Evolutionary conservation across 306 rosid species (phyloP).

Genomic region (Calophaca sinica): DNA sequence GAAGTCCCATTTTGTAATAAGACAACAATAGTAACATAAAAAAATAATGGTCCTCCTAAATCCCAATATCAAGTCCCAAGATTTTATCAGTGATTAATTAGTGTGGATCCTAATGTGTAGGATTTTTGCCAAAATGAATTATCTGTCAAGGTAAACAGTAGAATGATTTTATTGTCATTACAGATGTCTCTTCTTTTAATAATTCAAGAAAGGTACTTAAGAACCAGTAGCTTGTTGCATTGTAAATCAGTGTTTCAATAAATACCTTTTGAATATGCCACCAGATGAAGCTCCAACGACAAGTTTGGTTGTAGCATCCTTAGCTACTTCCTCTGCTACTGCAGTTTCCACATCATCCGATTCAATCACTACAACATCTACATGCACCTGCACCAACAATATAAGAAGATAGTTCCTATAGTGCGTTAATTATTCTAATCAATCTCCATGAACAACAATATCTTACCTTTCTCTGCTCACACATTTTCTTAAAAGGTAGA

Average conservation of each 20-base stretch:
- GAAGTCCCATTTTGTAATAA: neutral
- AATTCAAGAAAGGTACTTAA: conserved; percentile 3
- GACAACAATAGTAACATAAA: neutral
- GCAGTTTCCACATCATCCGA: conserved; percentile 79
- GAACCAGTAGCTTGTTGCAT: conserved; percentile 20
- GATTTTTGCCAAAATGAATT: conserved; percentile 9
- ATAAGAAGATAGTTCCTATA: conserved; percentile 21
- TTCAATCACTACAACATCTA: conserved; percentile 73
- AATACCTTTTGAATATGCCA: conserved; percentile 78
- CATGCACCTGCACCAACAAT: conserved; percentile 69
- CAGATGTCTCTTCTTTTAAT: conserved; percentile 6
- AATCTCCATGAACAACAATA: conserved; percentile 42
- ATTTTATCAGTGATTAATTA: neutral
- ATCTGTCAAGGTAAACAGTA: neutral
- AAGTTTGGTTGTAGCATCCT: conserved; percentile 60
- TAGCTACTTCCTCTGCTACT: conserved; percentile 74
- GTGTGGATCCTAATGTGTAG: neutral
- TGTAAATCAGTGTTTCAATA: conserved; percentile 22
- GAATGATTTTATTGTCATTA: conserved; percentile 30
- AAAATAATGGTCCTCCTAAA: neutral
- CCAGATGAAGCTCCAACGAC: conserved; percentile 86
- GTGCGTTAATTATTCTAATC: conserved; percentile 30
- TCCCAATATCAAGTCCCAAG: too few species aligned
- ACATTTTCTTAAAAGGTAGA: conserved; percentile 81
- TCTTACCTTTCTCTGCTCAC: conserved; percentile 73